These are phyloP conservation scores for Cyclotella cryptica DNA, from an alignment of 108 stramenopile genomes.

Conservation along the genomic window DNA sequence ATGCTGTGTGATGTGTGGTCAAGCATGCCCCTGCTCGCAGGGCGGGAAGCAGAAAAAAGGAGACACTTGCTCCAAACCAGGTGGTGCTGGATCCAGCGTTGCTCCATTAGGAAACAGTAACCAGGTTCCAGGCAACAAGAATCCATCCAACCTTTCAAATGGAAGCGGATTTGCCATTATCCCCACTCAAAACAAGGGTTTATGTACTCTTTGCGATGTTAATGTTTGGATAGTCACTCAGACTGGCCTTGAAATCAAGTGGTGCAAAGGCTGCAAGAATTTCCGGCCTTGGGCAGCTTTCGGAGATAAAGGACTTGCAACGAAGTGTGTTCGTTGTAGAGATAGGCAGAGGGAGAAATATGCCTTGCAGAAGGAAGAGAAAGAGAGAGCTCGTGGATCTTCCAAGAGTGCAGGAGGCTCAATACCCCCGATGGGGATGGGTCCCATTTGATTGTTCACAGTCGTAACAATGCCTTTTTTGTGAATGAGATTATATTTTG, in stretches of 20 bases:
- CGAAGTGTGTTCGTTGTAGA: constrained; percentile 89
- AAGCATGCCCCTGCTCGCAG: constrained; percentile 75
- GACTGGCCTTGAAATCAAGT: constrained; percentile 86
- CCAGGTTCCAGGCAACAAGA: constrained; percentile 18
- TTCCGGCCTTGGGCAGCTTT: constrained; percentile 92
- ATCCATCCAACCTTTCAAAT: constrained; percentile 30
- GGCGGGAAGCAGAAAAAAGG: constrained; percentile 66
- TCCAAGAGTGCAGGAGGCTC: not conserved
- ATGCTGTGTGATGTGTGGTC: constrained; percentile 92
- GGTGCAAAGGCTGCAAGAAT: constrained; percentile 95
- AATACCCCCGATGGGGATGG: not conserved
- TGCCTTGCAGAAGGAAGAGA: constrained; percentile 82
- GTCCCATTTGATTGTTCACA: not conserved
- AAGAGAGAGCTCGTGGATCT: constrained; percentile 40
- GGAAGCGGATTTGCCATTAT: constrained; percentile 63
- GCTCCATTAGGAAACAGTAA: constrained; percentile 32
- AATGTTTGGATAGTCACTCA: constrained; percentile 88
- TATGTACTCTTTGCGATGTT: constrained; percentile 90
- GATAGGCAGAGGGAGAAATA: constrained; percentile 91
- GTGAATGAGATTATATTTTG: no score
- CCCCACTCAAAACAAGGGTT: constrained; percentile 92
- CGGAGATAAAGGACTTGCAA: constrained; percentile 90
- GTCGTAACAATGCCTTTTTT: not conserved
- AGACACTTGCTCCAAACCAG: constrained; percentile 14
- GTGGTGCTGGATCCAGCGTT: constrained; percentile 33